Conservation (phyloP, 192 early-diverging fungal species). For the Entomortierella lignicola region DNA sequence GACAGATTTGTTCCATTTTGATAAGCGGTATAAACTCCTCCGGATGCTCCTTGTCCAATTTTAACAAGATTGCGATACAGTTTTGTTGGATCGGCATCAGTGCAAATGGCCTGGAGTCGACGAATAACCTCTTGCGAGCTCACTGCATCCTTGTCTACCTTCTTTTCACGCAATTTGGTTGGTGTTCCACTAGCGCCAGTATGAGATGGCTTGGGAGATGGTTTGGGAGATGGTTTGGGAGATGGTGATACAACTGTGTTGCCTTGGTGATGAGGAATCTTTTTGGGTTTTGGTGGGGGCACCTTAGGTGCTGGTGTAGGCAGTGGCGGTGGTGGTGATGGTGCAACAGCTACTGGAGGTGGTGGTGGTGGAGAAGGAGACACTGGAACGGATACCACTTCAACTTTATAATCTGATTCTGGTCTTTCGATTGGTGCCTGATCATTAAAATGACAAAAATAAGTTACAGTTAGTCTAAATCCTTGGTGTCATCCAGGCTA, state of each 20-base stretch:
- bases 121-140: constrained; percentile 83
- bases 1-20: constrained; percentile 70
- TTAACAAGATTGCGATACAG: constrained; percentile 88
- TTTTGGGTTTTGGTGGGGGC: constrained; percentile 52
- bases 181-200: neutral
- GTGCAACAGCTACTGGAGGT: constrained; percentile 5
- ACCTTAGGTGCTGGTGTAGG: constrained; percentile 34
- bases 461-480: too few species aligned
- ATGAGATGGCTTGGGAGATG: neutral
- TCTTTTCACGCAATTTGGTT: constrained; percentile 53
- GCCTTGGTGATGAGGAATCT: constrained; percentile 37
- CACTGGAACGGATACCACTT: constrained; percentile 16
- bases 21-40: constrained; percentile 90
- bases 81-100: constrained; percentile 85
- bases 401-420: constrained; percentile 25
- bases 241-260: constrained; percentile 17
- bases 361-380: constrained; percentile 20
- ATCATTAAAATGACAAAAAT: neutral
- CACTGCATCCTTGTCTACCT: constrained; percentile 63
- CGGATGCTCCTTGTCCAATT: constrained; percentile 94
- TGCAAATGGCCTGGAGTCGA: constrained; percentile 85
- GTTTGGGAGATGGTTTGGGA: constrained; percentile 7
- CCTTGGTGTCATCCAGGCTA: too few species aligned
- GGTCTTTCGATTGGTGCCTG: constrained; percentile 17
- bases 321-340: constrained; percentile 7